Conservation (phyloP, 1,139 yeast genomes). For the Yamadazyma jaroonii region DNA sequence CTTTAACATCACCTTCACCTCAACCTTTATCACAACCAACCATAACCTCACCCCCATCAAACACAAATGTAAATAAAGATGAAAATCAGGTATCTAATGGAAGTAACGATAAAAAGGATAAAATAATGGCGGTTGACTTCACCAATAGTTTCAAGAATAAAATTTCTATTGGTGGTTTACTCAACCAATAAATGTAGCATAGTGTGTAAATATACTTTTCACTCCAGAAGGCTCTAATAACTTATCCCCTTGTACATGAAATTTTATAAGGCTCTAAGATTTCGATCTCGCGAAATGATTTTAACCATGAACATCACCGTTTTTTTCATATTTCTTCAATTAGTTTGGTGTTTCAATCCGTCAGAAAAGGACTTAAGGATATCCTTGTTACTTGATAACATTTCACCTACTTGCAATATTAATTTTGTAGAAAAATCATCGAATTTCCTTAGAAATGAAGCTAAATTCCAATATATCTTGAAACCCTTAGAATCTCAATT, state of each 20-base stretch:
- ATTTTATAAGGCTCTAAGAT: background rate
- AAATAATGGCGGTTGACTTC: constrained; percentile 31
- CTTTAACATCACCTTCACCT: background rate
- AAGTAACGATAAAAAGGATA: constrained; percentile 2
- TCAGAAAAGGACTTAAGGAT: background rate
- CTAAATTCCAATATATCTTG: background rate
- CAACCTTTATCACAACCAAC: background rate
- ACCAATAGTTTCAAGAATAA: constrained; percentile 12
- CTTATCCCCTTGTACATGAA: background rate
- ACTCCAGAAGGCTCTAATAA: background rate
- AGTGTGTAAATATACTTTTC: constrained; percentile 1
- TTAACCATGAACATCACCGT: background rate
- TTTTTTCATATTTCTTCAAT: background rate
- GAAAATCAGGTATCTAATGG: background rate
- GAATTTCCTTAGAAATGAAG: background rate
- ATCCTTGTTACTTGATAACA: background rate
- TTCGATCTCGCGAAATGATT: no score
- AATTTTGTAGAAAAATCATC: background rate
- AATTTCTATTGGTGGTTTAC: constrained; percentile 37
- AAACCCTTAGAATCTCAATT: background rate
- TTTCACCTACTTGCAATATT: background rate
- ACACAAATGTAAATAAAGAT: background rate
- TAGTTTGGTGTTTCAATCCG: background rate
- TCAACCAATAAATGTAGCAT: constrained; percentile 19
- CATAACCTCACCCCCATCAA: background rate